Conservation (phyloP, 2,329 filamentous ascomycete genomes). For the Arthrobotrys sinensis region DNA sequence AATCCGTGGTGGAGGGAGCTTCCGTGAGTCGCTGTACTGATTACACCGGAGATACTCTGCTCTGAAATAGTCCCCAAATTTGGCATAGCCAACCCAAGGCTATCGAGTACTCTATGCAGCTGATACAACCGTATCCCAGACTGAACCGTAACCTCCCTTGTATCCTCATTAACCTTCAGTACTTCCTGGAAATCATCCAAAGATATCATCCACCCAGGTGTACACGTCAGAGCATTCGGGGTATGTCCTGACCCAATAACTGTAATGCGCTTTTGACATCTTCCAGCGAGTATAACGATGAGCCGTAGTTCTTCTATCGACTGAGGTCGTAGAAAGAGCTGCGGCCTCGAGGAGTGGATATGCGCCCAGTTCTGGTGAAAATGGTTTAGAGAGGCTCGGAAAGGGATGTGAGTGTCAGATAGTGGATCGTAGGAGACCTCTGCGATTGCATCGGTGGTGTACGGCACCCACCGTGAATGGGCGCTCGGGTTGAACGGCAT, state of each 20-base stretch:
- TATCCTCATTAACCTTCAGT: conserved; percentile 77
- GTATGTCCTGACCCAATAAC: conserved; percentile 94
- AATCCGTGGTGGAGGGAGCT: conserved; percentile 87
- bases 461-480: conserved; percentile 63
- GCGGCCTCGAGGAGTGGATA: conserved; percentile 89
- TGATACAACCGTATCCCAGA: conserved; percentile 87
- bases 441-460: conserved; percentile 62
- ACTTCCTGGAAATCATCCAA: conserved; percentile 86
- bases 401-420: conserved; percentile 72
- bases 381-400: conserved; percentile 81
- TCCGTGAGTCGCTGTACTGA: conserved; percentile 93
- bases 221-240: conserved; percentile 91
- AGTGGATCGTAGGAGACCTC: conserved; percentile 63
- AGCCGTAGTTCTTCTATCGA: conserved; percentile 86
- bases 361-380: conserved; percentile 93
- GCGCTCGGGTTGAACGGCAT: conserved; percentile 64
- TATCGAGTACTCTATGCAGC: conserved; percentile 81
- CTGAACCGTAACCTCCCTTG: conserved; percentile 81
- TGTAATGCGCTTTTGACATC: conserved; percentile 84
- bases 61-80: conserved; percentile 96
- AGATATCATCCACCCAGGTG: conserved; percentile 85
- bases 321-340: conserved; percentile 90
- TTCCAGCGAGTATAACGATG: conserved; percentile 82
- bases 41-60: conserved; percentile 92
- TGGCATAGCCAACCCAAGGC: conserved; percentile 84